Conservation (phyloP, 208 protist species). For the Trypanosoma melophagium region DNA sequence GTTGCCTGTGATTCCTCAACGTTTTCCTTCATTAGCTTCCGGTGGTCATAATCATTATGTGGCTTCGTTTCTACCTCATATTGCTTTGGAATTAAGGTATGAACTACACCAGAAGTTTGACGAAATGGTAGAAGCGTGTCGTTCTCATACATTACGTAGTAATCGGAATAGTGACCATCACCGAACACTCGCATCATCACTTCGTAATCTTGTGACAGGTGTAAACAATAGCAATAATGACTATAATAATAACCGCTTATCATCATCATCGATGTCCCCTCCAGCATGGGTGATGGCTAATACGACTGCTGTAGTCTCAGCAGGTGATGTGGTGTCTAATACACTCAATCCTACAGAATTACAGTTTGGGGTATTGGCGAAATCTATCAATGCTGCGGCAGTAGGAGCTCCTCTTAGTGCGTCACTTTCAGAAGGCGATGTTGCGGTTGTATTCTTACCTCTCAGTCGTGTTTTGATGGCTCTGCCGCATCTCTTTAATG, state of each 20-base stretch:
- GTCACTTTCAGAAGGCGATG: conserved; percentile 53
- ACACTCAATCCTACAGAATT: conserved; percentile 16
- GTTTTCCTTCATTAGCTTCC: conserved; percentile 30
- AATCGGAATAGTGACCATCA: neutral
- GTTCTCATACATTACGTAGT: neutral
- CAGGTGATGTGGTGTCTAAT: conserved; percentile 4
- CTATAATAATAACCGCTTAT: neutral
- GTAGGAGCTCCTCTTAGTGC: conserved; percentile 6
- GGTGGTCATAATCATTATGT: conserved; percentile 36
- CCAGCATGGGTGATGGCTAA: conserved; percentile 24
- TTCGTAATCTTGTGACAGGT: neutral
- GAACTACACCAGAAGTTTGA: conserved; percentile 47
- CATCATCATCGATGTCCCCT: neutral
- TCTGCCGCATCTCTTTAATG: conserved; percentile 31
- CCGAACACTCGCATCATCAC: neutral
- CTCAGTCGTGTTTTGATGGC: conserved; percentile 33
- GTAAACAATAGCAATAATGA: neutral
- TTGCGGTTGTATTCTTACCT: conserved; percentile 64
- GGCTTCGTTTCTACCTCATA: conserved; percentile 65
- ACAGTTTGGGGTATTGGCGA: conserved; percentile 15
- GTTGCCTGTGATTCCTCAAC: conserved; percentile 62
- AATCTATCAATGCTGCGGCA: neutral
- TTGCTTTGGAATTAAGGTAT: conserved; percentile 77
- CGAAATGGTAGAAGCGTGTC: conserved; percentile 28
- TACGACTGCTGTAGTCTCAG: conserved; percentile 5